Evolutionary conservation across 2,329 filamentous ascomycete species (phyloP).

Genomic region (Cadophora gregata): DNA sequence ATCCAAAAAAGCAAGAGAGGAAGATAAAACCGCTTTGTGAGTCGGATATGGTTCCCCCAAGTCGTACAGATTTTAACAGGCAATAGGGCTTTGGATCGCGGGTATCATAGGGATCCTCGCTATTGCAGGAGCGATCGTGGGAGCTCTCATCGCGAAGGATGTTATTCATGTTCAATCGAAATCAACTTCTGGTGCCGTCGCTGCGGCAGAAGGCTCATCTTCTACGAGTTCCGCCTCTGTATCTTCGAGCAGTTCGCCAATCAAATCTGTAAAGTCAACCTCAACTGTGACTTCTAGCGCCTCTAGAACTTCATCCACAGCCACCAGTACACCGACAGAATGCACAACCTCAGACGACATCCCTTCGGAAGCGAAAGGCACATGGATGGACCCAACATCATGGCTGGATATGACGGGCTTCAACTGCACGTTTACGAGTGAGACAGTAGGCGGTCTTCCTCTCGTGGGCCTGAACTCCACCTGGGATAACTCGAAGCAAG

Average conservation of each 20-base stretch:
- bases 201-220: conserved; percentile 14
- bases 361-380: conserved; percentile 59
- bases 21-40: conserved; percentile 21
- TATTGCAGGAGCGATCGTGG: conserved; percentile 10
- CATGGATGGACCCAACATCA: conserved; percentile 83
- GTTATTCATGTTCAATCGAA: conserved; percentile 21
- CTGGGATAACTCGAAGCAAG: conserved; percentile 82
- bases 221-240: conserved; percentile 14
- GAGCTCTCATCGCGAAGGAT: conserved; percentile 19
- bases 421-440: conserved; percentile 89
- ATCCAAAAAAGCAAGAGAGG: conserved; percentile 6
- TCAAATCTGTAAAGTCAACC: no score
- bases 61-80: background rate
- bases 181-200: conserved; percentile 6
- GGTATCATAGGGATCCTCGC: conserved; percentile 19
- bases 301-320: conserved; percentile 12
- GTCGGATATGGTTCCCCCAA: conserved; percentile 12
- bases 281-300: background rate
- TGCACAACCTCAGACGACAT: conserved; percentile 43
- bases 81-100: conserved; percentile 17
- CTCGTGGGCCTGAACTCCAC: conserved; percentile 85
- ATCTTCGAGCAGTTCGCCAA: conserved; percentile 3
- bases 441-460: conserved; percentile 81
- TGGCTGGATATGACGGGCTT: conserved; percentile 92
- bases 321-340: conserved; percentile 53